A percentile compares a stretch with the other conserved stretches of the same genome.
Evolutionary conservation across 2,329 filamentous ascomycete genomes (phyloP).

Genomic region (Calonectria pseudoturangicola): DNA sequence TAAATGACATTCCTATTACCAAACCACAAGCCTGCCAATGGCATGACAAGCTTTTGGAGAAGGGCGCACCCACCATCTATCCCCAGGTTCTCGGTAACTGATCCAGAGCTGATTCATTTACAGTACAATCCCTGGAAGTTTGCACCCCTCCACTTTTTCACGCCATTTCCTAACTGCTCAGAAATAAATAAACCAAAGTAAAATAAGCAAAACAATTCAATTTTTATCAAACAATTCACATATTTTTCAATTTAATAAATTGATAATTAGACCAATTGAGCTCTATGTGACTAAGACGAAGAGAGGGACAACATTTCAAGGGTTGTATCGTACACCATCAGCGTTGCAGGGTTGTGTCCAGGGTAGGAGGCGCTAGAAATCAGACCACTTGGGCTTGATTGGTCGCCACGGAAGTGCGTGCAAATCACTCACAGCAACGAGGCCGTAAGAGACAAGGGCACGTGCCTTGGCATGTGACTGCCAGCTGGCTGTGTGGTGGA

Average conservation of each 20-base stretch:
- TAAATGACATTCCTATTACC: constrained; percentile 9
- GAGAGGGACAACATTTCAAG: too few species aligned
- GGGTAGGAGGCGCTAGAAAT: constrained; percentile 27
- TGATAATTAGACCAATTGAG: too few species aligned
- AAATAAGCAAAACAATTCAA: too few species aligned
- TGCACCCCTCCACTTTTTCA: too few species aligned
- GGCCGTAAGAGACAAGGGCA: constrained; percentile 39
- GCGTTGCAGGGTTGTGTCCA: constrained; percentile 18
- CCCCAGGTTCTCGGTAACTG: background rate
- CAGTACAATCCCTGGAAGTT: too few species aligned
- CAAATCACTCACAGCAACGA: constrained; percentile 7
- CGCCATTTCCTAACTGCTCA: too few species aligned
- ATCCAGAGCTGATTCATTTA: background rate
- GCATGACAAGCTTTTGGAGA: background rate
- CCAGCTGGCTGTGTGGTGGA: constrained; percentile 55
- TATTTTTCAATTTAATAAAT: too few species aligned
- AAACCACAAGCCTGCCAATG: background rate
- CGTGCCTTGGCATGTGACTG: constrained; percentile 55
- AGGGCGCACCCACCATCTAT: background rate
- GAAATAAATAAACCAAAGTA: too few species aligned
- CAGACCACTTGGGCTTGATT: constrained; percentile 8
- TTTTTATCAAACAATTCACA: too few species aligned
- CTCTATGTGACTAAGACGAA: too few species aligned
- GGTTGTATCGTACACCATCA: background rate
- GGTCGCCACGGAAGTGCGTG: background rate